Evolutionary conservation across 371 early-diverging fungal species (phyloP).

Genomic region (Gilbertella persicaria): DNA sequence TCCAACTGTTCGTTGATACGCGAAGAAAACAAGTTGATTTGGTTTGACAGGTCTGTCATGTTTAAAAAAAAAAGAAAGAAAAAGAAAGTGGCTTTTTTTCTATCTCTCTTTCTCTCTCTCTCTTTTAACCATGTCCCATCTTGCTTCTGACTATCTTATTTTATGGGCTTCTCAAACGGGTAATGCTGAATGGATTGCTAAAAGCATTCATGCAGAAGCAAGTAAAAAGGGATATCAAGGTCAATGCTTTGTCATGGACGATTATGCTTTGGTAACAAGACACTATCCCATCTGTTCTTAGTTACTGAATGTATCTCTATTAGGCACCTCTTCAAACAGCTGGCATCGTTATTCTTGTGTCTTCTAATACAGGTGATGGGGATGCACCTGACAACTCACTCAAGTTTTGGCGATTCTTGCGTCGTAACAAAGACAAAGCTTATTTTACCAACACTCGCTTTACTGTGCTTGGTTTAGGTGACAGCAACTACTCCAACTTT

Average conservation of each 20-base stretch:
- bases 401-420: slow-evolving; percentile 84
- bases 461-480: slow-evolving; percentile 78
- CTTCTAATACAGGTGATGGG: slow-evolving; percentile 95
- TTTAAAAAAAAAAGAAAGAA: background rate
- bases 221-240: slow-evolving; percentile 69
- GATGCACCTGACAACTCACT: slow-evolving; percentile 93
- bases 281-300: background rate
- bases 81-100: background rate
- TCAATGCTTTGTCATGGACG: slow-evolving; percentile 68
- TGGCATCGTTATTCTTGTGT: slow-evolving; percentile 73
- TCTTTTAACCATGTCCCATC: slow-evolving; percentile 13
- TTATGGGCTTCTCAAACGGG: slow-evolving; percentile 93
- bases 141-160: slow-evolving; percentile 43
- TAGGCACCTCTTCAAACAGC: slow-evolving; percentile 47
- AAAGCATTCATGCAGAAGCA: slow-evolving; percentile 78
- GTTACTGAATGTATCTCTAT: background rate
- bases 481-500: slow-evolving; percentile 92
- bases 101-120: background rate
- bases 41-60: slow-evolving; percentile 16
- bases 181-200: slow-evolving; percentile 91
- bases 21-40: slow-evolving; percentile 17
- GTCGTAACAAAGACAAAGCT: slow-evolving; percentile 58
- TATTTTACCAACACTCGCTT: slow-evolving; percentile 52
- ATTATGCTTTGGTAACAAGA: slow-evolving; percentile 61
- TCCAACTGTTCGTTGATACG: slow-evolving; percentile 15